Conservation (phyloP, 2,329 filamentous ascomycete genomes). For the Aspergillus luchuensis region DNA sequence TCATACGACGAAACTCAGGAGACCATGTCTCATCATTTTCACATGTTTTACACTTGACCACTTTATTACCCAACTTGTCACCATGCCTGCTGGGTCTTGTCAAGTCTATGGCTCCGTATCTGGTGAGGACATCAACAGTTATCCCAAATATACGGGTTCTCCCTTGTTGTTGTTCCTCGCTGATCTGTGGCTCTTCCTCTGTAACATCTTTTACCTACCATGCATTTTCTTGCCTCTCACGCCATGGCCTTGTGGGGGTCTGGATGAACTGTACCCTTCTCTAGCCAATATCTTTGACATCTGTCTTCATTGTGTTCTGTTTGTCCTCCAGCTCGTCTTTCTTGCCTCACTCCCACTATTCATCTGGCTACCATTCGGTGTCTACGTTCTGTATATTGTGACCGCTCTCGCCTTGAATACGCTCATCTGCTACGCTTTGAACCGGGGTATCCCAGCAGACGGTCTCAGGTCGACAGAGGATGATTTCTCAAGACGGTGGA, state of each 20-base stretch:
- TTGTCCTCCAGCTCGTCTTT: conserved; percentile 62
- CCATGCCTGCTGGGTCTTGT: background rate
- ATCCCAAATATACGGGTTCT: conserved; percentile 2
- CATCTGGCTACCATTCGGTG: conserved; percentile 55
- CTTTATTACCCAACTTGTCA: background rate
- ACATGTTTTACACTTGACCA: background rate
- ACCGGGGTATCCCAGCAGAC: conserved; percentile 28
- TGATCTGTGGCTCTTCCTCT: conserved; percentile 32
- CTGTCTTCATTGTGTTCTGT: conserved; percentile 59
- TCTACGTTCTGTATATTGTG: conserved; percentile 47
- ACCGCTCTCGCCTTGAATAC: conserved; percentile 33
- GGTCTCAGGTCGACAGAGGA: conserved; percentile 34
- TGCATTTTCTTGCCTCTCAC: conserved; percentile 62
- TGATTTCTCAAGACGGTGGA: conserved; percentile 49
- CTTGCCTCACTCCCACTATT: conserved; percentile 62
- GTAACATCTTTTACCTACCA: conserved; percentile 49
- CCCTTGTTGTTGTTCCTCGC: background rate
- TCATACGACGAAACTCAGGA: background rate
- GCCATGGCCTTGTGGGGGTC: conserved; percentile 53
- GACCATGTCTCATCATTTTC: background rate
- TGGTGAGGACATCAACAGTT: background rate
- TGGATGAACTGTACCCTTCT: conserved; percentile 67
- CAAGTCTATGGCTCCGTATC: background rate
- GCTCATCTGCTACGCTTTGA: conserved; percentile 36
- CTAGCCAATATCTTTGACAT: conserved; percentile 60